These are phyloP conservation scores for Suillus tomentosus DNA, from an alignment of 768 basidiomycete species.

Conservation along the genomic window DNA sequence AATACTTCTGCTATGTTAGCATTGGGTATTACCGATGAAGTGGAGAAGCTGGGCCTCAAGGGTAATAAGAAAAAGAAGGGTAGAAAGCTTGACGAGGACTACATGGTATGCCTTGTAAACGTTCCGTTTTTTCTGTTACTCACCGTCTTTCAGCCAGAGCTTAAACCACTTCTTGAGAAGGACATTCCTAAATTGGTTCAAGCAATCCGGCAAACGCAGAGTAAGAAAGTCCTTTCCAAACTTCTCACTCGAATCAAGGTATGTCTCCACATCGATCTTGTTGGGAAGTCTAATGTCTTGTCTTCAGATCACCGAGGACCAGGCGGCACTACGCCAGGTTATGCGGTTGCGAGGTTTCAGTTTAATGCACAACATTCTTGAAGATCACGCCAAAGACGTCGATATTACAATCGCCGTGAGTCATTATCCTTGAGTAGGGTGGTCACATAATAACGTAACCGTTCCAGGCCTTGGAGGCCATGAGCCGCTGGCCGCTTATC, in stretches of 20 bases:
- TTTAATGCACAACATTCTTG: conserved; percentile 85
- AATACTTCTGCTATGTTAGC: conserved; percentile 45
- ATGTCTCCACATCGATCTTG: conserved; percentile 2
- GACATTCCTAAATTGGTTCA: conserved; percentile 92
- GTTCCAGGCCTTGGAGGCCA: conserved; percentile 61
- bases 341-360: conserved; percentile 93
- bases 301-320: conserved; percentile 80
- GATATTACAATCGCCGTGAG: conserved; percentile 74
- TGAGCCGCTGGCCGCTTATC: conserved; percentile 78
- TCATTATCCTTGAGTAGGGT: conserved; percentile 12
- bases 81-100: conserved; percentile 94
- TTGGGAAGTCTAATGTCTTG: conserved; percentile 4
- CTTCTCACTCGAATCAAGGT: conserved; percentile 87
- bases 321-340: conserved; percentile 74
- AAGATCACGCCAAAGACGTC: conserved; percentile 69
- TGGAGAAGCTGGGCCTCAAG: conserved; percentile 79
- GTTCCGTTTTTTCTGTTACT: conserved; percentile 8
- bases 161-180: conserved; percentile 72
- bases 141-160: conserved; percentile 55
- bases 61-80: conserved; percentile 88
- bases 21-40: conserved; percentile 91
- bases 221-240: conserved; percentile 78
- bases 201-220: conserved; percentile 86
- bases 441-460: neutral
- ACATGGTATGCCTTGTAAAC: conserved; percentile 55